Base-by-base conservation (phyloP, 2,329 filamentous ascomycete genomes). In the Fusarium sublunatum region DNA sequence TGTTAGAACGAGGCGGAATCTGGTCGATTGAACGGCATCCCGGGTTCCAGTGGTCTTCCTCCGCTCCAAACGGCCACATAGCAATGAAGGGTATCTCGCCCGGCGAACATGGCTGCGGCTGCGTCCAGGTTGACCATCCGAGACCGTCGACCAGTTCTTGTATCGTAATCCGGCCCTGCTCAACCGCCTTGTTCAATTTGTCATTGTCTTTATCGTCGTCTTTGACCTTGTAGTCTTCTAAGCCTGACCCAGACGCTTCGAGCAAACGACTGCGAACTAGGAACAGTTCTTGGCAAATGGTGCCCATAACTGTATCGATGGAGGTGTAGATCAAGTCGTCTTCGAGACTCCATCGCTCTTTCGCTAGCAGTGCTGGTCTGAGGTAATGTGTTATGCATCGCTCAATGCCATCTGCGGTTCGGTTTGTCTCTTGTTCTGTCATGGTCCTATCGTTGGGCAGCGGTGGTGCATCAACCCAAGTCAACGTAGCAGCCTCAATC, bases 81-180 rank as follows among this genome's bases (percentile, higher is more conserved):
- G 86, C 86, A n/a, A 88, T 77, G 41, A 85, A 81, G 59, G 86
- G 86, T 3, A 87, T 72, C 72, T 89, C 82, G 40, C 84, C 79
- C 7, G 78, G 76, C 0, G 67, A 72, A 68, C 88, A 90, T 1
- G 78, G 77, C 7, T 77, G 75, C 47, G 85, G 86, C 45, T 81
- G 78, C 65, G 85, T 87, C 86, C 86, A 89, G 0, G 74, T 79
- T 4, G 84, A 80, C 88, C 88, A 90, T 7, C 78, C 77, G 3
- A 90, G 76, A 53, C 82, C 82, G 1, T 73, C 59, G 19, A 83
- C 79, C 13, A 90, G 51, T 1, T 47, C 31, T 13, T 52, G 60
- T 7, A 75, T 47, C 7, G 67, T 46, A 5, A 13, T 12, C 6
- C 65, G 71, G 7, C 68, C 61, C 8, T 36, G 9, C 2, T 65